Conservation (phyloP, 1,139 yeast species). For the Yamadazyma atlantica region DNA sequence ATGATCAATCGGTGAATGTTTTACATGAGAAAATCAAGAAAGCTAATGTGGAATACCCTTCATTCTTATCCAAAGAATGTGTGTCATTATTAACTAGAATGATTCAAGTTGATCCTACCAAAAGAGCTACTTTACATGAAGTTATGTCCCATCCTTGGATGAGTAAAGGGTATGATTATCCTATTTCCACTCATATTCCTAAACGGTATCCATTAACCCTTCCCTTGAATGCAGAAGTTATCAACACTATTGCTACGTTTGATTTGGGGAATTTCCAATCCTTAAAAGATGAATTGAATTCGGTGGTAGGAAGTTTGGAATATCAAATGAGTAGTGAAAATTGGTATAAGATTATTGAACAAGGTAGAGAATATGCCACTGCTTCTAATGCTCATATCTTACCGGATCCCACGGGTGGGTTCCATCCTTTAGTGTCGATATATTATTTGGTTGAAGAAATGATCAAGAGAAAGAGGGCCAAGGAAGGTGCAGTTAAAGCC, state of each 20-base stretch:
- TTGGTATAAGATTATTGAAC: constrained; percentile 56
- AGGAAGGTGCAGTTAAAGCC: constrained; percentile 44
- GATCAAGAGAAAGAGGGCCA: constrained; percentile 65
- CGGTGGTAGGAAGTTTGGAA: constrained; percentile 61
- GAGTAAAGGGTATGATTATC: constrained; percentile 79
- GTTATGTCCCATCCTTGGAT: constrained; percentile 94
- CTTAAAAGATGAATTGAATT: constrained; percentile 56
- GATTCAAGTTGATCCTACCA: constrained; percentile 86
- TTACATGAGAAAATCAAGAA: constrained; percentile 92
- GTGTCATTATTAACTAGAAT: constrained; percentile 80
- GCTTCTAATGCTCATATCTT: constrained; percentile 40
- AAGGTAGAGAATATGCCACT: constrained; percentile 42
- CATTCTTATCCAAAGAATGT: constrained; percentile 77
- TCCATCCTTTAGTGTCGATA: constrained; percentile 84
- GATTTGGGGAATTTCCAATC: constrained; percentile 74
- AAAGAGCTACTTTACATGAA: constrained; percentile 77
- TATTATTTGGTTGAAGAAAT: constrained; percentile 86
- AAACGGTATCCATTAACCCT: constrained; percentile 68
- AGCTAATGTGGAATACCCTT: constrained; percentile 92
- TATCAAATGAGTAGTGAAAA: constrained; percentile 65
- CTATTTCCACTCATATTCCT: constrained; percentile 73
- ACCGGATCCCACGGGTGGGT: constrained; percentile 86
- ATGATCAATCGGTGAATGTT: constrained; percentile 90
- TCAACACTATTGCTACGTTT: constrained; percentile 73
- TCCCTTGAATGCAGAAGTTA: constrained; percentile 70